phyloP scores from a whole-genome alignment of 306 rosid species.

The Prunus mume region DNA sequence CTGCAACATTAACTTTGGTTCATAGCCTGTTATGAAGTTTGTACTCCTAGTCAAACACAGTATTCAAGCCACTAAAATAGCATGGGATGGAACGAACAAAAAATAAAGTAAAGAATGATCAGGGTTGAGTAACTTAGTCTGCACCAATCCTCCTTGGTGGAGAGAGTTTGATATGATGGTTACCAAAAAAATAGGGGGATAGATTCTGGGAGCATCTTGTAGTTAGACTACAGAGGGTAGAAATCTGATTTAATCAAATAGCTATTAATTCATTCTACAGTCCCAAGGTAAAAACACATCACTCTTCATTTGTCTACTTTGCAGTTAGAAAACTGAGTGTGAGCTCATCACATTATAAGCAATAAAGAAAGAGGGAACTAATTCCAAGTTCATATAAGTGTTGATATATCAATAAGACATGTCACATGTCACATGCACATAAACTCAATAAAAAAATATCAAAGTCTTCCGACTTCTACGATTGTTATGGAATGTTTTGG shows the following conservation, averaged over 20 bases:
- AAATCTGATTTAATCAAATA: not conserved
- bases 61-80: slow-evolving; percentile 12
- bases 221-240: not conserved
- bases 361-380: not conserved
- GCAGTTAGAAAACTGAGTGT: too few relatives aligned
- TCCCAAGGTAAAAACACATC: not conserved
- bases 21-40: slow-evolving; percentile 63
- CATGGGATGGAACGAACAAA: not conserved
- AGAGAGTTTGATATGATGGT: not conserved
- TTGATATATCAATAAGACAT: not conserved
- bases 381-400: not conserved
- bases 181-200: not conserved
- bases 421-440: not conserved
- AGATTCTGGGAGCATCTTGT: not conserved
- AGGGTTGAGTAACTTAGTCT: not conserved
- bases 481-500: not conserved
- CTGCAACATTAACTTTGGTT: slow-evolving; percentile 73
- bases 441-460: not conserved
- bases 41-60: slow-evolving; percentile 48
- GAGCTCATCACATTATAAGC: not conserved
- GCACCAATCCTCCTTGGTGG: not conserved
- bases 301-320: not conserved
- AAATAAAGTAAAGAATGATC: not conserved
- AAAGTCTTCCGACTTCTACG: not conserved
- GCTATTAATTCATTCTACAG: not conserved